A percentile compares a stretch with the other conserved stretches of the same genome.
phyloP scores from a whole-genome alignment of 768 basidiomycete genomes.

The Termitomyces sp. region DNA sequence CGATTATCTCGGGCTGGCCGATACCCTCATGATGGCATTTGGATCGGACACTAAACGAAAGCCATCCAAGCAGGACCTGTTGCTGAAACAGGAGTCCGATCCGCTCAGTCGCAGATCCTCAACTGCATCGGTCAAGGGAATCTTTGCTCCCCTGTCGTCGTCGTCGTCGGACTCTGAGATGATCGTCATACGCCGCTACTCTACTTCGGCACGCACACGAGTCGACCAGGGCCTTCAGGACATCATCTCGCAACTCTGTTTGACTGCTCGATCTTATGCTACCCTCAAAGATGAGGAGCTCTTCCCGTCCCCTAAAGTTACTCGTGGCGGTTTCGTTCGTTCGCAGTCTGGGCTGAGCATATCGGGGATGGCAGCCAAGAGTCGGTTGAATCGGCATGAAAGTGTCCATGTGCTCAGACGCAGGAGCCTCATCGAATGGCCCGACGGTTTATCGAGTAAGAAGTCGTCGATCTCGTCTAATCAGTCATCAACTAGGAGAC shows the following conservation, averaged over 20 bases:
- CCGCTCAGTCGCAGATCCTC: conserved; percentile 56
- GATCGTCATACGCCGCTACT: conserved; percentile 65
- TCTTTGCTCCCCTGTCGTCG: conserved; percentile 48
- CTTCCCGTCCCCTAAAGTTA: conserved; percentile 49
- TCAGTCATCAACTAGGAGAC: conserved; percentile 22
- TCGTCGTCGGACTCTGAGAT: conserved; percentile 50
- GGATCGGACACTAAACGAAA: conserved; percentile 26
- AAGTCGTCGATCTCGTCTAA: conserved; percentile 20
- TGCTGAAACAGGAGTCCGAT: conserved; percentile 14
- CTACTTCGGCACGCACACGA: conserved; percentile 58
- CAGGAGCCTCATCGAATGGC: conserved; percentile 41
- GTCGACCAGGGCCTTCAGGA: conserved; percentile 80
- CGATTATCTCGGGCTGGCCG: conserved; percentile 29
- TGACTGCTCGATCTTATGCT: conserved; percentile 65
- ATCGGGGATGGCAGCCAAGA: conserved; percentile 61
- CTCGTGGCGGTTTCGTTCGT: conserved; percentile 42
- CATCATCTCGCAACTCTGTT: conserved; percentile 72
- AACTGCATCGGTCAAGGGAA: conserved; percentile 56
- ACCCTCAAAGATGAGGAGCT: conserved; percentile 59
- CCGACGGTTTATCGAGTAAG: conserved; percentile 21
- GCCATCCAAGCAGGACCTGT: conserved; percentile 20
- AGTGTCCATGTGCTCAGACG: conserved; percentile 64
- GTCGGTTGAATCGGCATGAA: conserved; percentile 61
- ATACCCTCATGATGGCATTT: conserved; percentile 31
- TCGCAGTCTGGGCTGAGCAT: conserved; percentile 59